Base-by-base conservation (phyloP, 805 yeast species). In the Priceomyces castillae region DNA sequence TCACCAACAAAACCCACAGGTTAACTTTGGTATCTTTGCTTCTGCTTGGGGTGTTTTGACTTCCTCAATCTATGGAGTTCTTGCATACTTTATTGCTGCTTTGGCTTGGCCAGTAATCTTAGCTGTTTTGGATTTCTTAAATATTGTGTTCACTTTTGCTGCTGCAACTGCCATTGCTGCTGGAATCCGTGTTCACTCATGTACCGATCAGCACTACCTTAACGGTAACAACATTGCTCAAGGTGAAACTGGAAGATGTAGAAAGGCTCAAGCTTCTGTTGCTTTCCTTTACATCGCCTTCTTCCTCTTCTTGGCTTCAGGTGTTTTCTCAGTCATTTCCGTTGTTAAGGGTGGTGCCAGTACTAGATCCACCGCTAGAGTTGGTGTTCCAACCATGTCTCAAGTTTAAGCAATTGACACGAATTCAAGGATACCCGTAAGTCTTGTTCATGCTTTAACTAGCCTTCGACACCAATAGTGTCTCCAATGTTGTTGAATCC, bases 131-230 rank as follows among this genome's bases (percentile, higher is more conserved):
- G 99, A 94, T 76, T 84, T 89, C 73, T 74, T 94, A 69, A 90
- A 90, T 78, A 70, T 82, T 56, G 86, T 90, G 56, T 94, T 94
- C 82, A 82, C 96, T 44, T 88, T 94, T 67, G 82, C 98, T 39
- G 98, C 88, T 52, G 98, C 90, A 58, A 82, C 95, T 46, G 96
- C 96, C 41, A 74, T 94, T 62, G 98, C 98, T 42, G 95, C 88
- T 47, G 95, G 82, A 58, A 82, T 86, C 62, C 81, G 90, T 69
- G 77, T 76, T 51, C 97, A 90, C 77, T 84, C 95, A 33, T 92
- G 99, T 77, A 47, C 73, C 55, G 85, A 89, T 81, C 53, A 72
- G 49, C 46, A 34, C 43, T 90, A 87, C 76, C 47, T 90, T 53
- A 73, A 80, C 54, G 39, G 56, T 52, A 92, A 92, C 78, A 66